Conservation (phyloP, 1,284 basidiomycete genomes). For the Trametes pubescens region DNA sequence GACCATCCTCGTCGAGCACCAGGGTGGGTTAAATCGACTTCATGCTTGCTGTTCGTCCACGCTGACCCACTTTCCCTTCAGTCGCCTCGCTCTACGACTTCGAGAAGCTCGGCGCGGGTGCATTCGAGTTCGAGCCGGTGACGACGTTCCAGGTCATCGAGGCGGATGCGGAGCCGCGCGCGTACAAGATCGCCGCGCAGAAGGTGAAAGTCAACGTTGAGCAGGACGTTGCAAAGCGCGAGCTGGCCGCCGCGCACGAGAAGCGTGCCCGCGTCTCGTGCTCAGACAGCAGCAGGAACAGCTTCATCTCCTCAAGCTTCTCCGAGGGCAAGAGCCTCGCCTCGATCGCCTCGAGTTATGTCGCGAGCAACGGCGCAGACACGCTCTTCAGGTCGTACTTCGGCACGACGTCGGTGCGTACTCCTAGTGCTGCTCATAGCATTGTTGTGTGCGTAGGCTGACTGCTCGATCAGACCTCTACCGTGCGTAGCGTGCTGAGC, state of each 20-base stretch:
- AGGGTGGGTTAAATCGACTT: conserved; percentile 37
- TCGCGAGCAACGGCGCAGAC: conserved; percentile 33
- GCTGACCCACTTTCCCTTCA: not conserved
- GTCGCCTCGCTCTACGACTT: conserved; percentile 38
- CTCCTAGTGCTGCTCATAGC: not conserved
- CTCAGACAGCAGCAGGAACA: conserved; percentile 29
- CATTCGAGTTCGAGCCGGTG: conserved; percentile 26
- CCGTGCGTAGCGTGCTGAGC: conserved; percentile 28
- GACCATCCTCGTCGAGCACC: conserved; percentile 49
- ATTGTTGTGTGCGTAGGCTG: not conserved
- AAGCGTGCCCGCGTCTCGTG: conserved; percentile 37
- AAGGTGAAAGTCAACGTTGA: conserved; percentile 31
- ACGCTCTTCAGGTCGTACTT: conserved; percentile 38
- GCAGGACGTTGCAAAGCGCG: conserved; percentile 35
- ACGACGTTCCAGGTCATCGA: conserved; percentile 34
- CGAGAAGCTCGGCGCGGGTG: conserved; percentile 34
- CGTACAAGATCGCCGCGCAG: conserved; percentile 24
- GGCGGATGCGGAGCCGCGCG: conserved; percentile 26
- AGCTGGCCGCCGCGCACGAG: conserved; percentile 24
- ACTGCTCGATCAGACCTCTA: conserved; percentile 22
- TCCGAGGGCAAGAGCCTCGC: conserved; percentile 38
- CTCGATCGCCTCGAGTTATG: conserved; percentile 34
- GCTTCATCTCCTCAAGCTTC: conserved; percentile 37
- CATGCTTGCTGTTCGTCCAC: not conserved
- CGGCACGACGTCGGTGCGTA: conserved; percentile 30